These are phyloP conservation scores for Lasiodiplodia hormozganensis DNA, from an alignment of 2,329 filamentous ascomycete genomes.

Conservation along the genomic window DNA sequence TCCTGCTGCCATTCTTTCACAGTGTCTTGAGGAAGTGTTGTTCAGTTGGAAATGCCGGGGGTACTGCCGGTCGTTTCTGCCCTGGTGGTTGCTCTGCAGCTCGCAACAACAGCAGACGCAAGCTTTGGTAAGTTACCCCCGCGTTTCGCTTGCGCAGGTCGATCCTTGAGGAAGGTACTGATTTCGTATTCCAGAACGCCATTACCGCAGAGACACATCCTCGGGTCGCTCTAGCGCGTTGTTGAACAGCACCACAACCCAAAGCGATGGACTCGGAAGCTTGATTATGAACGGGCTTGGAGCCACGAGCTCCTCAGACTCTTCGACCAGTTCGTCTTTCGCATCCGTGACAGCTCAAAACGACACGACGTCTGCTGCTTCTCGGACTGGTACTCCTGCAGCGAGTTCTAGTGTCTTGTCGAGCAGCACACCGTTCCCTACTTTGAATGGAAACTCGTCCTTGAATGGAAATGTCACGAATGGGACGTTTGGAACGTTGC, in stretches of 20 bases:
- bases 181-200: background rate
- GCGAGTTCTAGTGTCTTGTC: background rate
- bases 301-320: background rate
- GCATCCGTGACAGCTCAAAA: background rate
- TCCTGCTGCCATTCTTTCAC: background rate
- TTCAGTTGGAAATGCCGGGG: background rate
- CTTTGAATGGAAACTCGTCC: background rate
- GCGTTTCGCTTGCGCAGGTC: background rate
- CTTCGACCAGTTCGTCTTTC: background rate
- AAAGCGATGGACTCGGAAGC: constrained; percentile 7
- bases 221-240: background rate
- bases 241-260: constrained; percentile 4
- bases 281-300: constrained; percentile 18
- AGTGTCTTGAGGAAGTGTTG: background rate
- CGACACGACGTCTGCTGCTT: background rate
- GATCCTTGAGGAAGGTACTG: background rate
- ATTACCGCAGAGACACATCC: constrained; percentile 1
- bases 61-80: background rate
- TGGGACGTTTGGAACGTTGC: background rate
- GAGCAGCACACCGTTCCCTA: background rate
- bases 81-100: background rate
- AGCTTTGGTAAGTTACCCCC: background rate
- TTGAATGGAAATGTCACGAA: background rate
- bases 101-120: background rate
- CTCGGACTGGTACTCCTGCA: background rate